These are phyloP conservation scores for Podaxis carcinomalis DNA, from an alignment of 768 basidiomycete species.

Conservation along the genomic window DNA sequence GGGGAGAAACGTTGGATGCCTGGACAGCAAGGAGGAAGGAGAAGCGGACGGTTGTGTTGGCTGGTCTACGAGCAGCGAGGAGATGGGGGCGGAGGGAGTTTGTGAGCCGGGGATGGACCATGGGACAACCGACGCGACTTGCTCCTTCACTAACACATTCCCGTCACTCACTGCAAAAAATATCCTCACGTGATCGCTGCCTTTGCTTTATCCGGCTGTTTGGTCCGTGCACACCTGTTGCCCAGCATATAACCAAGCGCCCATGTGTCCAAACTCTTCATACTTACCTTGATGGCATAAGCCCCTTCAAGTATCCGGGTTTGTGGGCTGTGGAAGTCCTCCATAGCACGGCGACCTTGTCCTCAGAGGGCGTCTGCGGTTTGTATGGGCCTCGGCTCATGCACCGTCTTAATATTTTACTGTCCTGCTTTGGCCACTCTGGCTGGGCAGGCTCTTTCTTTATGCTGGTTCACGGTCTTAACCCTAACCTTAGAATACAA, in stretches of 20 bases:
- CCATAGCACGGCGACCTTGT: conserved; percentile 18
- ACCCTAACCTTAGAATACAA: conserved; percentile 13
- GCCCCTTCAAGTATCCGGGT: conserved; percentile 15
- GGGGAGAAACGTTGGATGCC: not conserved
- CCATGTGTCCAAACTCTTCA: not conserved
- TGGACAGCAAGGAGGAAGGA: not conserved
- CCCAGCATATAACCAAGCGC: not conserved
- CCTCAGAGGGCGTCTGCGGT: conserved; percentile 25
- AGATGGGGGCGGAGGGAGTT: conserved; percentile 2
- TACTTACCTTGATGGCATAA: conserved; percentile 18
- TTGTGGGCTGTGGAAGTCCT: conserved; percentile 11
- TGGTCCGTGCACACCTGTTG: conserved; percentile 7
- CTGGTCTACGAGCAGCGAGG: not conserved
- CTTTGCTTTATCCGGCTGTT: not conserved
- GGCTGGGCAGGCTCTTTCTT: conserved; percentile 41
- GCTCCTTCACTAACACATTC: not conserved
- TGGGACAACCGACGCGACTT: conserved; percentile 7
- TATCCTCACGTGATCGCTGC: not conserved
- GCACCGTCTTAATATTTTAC: conserved; percentile 77
- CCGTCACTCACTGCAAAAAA: not conserved
- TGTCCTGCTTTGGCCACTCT: conserved; percentile 62
- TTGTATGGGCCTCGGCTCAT: conserved; percentile 69
- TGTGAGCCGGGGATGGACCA: conserved; percentile 12
- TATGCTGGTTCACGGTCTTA: conserved; percentile 9
- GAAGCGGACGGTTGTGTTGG: not conserved